Conservation (phyloP, 257 asterid species). For the Paraleonurus japonicus region DNA sequence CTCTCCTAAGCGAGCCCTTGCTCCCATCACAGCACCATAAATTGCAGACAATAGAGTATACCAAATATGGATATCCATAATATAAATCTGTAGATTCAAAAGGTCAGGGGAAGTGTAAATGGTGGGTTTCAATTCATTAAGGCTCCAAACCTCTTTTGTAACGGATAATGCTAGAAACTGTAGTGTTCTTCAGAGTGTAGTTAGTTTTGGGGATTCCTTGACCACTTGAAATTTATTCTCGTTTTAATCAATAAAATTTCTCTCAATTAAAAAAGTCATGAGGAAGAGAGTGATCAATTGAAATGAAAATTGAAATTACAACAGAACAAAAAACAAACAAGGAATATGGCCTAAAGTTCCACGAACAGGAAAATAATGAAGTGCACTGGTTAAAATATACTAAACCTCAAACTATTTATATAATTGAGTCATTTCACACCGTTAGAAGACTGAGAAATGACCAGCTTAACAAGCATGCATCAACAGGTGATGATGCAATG, state of each 20-base stretch:
- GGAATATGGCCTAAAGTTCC: background rate
- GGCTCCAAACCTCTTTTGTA: background rate
- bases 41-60: slow-evolving; percentile 87
- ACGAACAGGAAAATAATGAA: slow-evolving; percentile 2
- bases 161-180: background rate
- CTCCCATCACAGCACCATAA: slow-evolving; percentile 98
- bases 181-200: background rate
- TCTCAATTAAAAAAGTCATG: background rate
- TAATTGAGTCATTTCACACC: background rate
- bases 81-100: slow-evolving; percentile 61
- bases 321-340: background rate
- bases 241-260: background rate
- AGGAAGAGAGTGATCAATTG: background rate
- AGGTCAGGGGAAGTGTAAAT: slow-evolving; percentile 10
- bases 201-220: background rate
- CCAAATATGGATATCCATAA: slow-evolving; percentile 98
- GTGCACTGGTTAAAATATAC: slow-evolving; percentile 1
- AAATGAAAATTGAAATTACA: slow-evolving; percentile 13
- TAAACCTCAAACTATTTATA: background rate
- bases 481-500: background rate
- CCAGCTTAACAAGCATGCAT: background rate
- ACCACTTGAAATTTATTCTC: background rate
- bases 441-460: background rate
- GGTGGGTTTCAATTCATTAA: background rate
- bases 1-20: slow-evolving; percentile 95